Base-by-base conservation (phyloP, 1,284 basidiomycete genomes). In the Rhodotorula mucilaginosa region DNA sequence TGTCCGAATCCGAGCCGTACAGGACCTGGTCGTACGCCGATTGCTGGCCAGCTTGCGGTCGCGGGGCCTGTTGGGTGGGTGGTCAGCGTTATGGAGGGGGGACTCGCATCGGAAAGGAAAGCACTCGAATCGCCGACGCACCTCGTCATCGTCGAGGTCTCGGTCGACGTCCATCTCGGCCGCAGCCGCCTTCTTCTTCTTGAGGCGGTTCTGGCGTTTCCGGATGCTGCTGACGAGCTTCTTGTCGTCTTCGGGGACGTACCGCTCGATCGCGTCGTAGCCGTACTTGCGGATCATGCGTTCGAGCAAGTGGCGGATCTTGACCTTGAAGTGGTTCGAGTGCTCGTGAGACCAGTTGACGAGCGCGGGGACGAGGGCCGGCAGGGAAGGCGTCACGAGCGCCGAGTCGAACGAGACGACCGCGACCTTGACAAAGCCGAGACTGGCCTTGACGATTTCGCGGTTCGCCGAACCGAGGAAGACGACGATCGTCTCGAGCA, bases 241-340 rank as follows among this genome's bases (percentile, higher is more conserved):
- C 80, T 90, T 91, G 72, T 83, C 81, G 26, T 90, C 89, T 46
- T 91, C 90, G 73, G 87, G 90, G 5, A 84, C 83, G 61, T 80
- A 76, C 61, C 79, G 75, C 73, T 84, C 84, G 10, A 99, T 88
- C 29, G 89, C 89, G 63, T 95, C 89, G 84, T 88, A 97, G 0
- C 90, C 90, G 79, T 97, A 97, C 73, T 94, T 87, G 72, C 96
- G 86, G 74, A 99, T 86, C 86, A 99, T 89, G 60, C 97, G 88
- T 84, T 99, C 97, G 78, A 99, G 93, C 71, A 99, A 94, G 82
- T 98, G 95, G 59, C 93, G 88, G 19, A 97, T 92, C 83, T 97
- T 98, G 67, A 87, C 86, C 82, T 99, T 99, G 87, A 99, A 99
- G 81, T 98, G 96, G 80, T 99, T 97, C 81, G 96, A 96, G 84